Conservation (phyloP, 2,329 filamentous ascomycete genomes). For the Ascochyta koolunga region DNA sequence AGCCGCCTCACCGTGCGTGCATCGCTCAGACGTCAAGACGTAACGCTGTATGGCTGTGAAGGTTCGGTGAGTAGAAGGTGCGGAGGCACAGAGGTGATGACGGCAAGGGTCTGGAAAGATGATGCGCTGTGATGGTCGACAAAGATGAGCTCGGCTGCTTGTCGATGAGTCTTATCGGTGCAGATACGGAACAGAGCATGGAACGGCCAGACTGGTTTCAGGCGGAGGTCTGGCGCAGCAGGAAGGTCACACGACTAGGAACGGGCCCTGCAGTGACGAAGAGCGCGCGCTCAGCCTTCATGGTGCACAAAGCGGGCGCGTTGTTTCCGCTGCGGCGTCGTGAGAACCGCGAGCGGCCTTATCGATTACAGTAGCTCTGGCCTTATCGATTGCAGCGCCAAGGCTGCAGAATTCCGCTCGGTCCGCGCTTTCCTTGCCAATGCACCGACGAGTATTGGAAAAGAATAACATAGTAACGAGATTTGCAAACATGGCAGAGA, state of each 20-base stretch:
- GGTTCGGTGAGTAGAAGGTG: neutral
- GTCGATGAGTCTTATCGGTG: slow-evolving; percentile 29
- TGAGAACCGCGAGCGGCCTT: slow-evolving; percentile 17
- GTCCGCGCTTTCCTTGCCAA: slow-evolving; percentile 6
- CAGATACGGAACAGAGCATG: slow-evolving; percentile 28
- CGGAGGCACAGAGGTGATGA: slow-evolving; percentile 28
- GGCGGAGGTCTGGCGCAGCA: slow-evolving; percentile 19
- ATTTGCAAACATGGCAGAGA: slow-evolving; percentile 60
- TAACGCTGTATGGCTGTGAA: slow-evolving; percentile 31
- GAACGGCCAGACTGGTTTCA: slow-evolving; percentile 19
- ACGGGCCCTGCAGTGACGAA: slow-evolving; percentile 8
- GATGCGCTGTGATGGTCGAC: slow-evolving; percentile 35
- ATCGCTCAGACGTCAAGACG: slow-evolving; percentile 25
- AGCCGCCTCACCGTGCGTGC: slow-evolving; percentile 26
- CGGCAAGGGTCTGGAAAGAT: slow-evolving; percentile 29
- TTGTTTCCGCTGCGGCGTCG: slow-evolving; percentile 18
- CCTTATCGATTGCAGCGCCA: slow-evolving; percentile 22
- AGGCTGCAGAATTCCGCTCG: slow-evolving; percentile 25
- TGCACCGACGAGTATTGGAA: neutral
- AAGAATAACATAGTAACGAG: neutral
- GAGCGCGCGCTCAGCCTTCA: slow-evolving; percentile 7
- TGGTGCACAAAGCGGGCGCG: slow-evolving; percentile 14
- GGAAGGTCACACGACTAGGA: slow-evolving; percentile 34
- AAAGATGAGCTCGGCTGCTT: slow-evolving; percentile 28
- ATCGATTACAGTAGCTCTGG: slow-evolving; percentile 15